Conservation (phyloP, 1,139 yeast species). For the Yamadazyma sp. region DNA sequence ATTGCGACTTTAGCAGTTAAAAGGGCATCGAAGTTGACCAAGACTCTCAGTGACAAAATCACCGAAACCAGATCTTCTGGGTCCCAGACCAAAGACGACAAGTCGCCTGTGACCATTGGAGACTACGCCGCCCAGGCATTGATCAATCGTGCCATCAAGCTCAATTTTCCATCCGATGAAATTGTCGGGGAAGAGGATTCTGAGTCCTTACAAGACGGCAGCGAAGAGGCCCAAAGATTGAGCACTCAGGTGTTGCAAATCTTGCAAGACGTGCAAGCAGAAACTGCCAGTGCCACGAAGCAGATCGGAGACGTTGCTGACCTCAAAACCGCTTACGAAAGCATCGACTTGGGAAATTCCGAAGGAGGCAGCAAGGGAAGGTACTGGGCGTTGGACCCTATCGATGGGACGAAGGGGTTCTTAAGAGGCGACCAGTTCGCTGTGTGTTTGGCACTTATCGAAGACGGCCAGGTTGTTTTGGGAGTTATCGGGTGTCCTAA, state of each 20-base stretch:
- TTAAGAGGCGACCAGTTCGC: slow-evolving; percentile 96
- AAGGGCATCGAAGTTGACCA: slow-evolving; percentile 79
- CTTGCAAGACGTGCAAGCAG: slow-evolving; percentile 44
- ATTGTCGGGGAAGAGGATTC: slow-evolving; percentile 96
- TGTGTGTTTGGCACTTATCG: slow-evolving; percentile 87
- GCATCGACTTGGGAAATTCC: slow-evolving; percentile 79
- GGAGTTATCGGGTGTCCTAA: slow-evolving; percentile 98
- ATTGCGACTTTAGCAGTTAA: slow-evolving; percentile 89
- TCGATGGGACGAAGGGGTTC: slow-evolving; percentile 97
- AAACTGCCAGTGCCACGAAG: slow-evolving; percentile 23
- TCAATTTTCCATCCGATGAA: slow-evolving; percentile 79
- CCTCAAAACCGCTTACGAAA: slow-evolving; percentile 53
- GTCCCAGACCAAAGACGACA: slow-evolving; percentile 80
- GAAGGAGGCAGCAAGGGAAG: slow-evolving; percentile 77
- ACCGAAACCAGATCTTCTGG: slow-evolving; percentile 54
- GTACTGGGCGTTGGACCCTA: slow-evolving; percentile 97
- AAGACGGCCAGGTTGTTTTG: slow-evolving; percentile 77
- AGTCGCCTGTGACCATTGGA: slow-evolving; percentile 95
- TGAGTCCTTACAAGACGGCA: slow-evolving; percentile 52
- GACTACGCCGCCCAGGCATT: slow-evolving; percentile 97
- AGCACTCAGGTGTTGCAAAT: slow-evolving; percentile 50
- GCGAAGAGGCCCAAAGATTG: slow-evolving; percentile 31
- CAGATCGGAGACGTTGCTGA: slow-evolving; percentile 44
- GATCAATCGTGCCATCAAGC: slow-evolving; percentile 76
- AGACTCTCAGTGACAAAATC: slow-evolving; percentile 68